Conservation (phyloP, 805 yeast species). For the Candida boidinii region DNA sequence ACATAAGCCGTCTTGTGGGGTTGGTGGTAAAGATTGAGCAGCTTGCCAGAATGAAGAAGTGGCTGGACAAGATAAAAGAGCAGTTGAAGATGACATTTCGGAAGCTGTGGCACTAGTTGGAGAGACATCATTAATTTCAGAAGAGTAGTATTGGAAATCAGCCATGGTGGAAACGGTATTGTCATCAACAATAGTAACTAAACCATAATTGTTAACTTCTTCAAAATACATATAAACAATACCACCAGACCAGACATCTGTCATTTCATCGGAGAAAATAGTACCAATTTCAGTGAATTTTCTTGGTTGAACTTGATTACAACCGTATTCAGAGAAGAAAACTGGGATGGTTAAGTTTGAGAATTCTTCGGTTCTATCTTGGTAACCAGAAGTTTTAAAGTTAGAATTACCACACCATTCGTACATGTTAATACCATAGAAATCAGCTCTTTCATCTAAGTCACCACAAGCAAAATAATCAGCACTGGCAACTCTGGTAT, state of each 20-base stretch:
- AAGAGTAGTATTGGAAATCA: conserved; percentile 57
- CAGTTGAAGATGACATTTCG: conserved; percentile 32
- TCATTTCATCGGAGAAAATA: conserved; percentile 59
- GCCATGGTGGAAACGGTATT: conserved; percentile 47
- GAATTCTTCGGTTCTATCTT: conserved; percentile 55
- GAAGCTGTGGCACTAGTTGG: conserved; percentile 41
- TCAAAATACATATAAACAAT: conserved; percentile 80
- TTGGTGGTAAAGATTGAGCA: conserved; percentile 64
- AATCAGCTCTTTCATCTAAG: conserved; percentile 56
- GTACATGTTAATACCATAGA: conserved; percentile 85
- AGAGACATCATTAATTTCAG: conserved; percentile 43
- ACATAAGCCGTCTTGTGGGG: conserved; percentile 60
- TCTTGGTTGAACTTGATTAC: conserved; percentile 65
- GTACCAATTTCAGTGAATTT: conserved; percentile 63
- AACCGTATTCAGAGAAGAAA: conserved; percentile 80
- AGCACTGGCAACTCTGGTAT: conserved; percentile 59
- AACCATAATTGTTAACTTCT: conserved; percentile 69
- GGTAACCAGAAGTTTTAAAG: conserved; percentile 55
- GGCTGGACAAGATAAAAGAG: conserved; percentile 55
- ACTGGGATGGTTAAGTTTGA: conserved; percentile 59
- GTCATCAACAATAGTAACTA: conserved; percentile 43
- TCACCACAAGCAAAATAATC: conserved; percentile 75
- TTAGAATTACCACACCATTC: conserved; percentile 76
- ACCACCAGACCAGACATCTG: conserved; percentile 86
- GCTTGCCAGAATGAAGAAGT: conserved; percentile 53